Evolutionary conservation across 192 early-diverging fungal genomes (phyloP).

Genomic region (Chytriomyces sp.): DNA sequence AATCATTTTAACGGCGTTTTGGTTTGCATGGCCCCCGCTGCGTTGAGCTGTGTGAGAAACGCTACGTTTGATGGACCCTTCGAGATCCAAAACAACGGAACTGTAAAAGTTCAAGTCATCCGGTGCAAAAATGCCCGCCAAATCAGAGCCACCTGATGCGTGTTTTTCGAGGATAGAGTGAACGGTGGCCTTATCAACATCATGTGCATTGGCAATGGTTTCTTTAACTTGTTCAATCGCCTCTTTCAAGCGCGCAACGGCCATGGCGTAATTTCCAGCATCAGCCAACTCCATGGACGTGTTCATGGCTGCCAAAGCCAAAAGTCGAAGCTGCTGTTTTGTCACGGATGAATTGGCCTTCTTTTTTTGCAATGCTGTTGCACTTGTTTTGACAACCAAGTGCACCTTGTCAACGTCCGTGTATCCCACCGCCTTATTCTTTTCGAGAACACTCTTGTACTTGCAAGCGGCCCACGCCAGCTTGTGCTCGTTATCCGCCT

Average conservation of each 20-base stretch:
- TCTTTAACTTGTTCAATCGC: neutral
- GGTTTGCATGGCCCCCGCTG: neutral
- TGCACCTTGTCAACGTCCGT: neutral
- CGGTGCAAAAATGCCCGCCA: neutral
- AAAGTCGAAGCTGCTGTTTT: conserved; percentile 3
- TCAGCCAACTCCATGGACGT: neutral
- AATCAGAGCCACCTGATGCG: neutral
- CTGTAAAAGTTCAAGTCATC: neutral
- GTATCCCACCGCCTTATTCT: neutral
- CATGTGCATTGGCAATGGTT: neutral
- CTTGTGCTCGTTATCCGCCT: neutral
- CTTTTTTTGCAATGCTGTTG: neutral
- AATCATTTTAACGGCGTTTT: neutral
- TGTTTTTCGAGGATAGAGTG: neutral
- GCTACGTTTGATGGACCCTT: neutral
- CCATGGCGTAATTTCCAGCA: neutral
- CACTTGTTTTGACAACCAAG: neutral
- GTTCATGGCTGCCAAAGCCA: neutral
- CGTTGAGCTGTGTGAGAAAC: neutral
- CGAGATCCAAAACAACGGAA: neutral
- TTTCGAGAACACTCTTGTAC: neutral
- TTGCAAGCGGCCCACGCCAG: neutral
- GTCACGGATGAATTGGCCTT: neutral
- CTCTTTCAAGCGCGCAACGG: neutral
- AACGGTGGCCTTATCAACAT: neutral